Percentiles rank a stretch among this genome's conserved stretches.
These are phyloP conservation scores for Oryza nivara DNA, from an alignment of 176 grass and related monocot species.

Conservation along the genomic window DNA sequence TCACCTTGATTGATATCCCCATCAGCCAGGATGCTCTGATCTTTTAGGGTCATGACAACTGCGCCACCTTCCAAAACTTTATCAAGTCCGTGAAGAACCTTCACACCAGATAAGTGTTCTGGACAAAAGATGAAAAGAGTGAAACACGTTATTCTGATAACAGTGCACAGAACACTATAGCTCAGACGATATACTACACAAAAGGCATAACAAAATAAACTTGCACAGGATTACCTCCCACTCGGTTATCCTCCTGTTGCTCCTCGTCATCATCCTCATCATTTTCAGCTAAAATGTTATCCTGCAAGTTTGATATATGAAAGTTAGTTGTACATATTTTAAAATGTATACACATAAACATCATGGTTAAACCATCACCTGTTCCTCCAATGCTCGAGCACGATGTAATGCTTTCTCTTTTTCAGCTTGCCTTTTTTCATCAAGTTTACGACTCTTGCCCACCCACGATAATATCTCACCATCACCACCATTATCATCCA, in stretches of 20 bases:
- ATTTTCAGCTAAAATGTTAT: conserved; percentile 81
- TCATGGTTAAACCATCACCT: conserved; percentile 50
- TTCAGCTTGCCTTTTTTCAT: conserved; percentile 75
- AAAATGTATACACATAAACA: conserved; percentile 16
- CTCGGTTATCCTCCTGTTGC: conserved; percentile 45
- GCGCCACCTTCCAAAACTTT: conserved; percentile 94
- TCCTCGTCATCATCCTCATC: conserved; percentile 47
- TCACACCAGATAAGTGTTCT: conserved; percentile 92
- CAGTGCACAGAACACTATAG: conserved; percentile 1
- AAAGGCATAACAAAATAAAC: conserved; percentile 14
- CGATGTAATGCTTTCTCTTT: conserved; percentile 76
- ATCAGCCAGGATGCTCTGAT: conserved; percentile 85
- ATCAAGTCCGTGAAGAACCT: conserved; percentile 96
- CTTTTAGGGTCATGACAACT: conserved; percentile 91
- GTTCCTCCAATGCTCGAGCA: conserved; percentile 84
- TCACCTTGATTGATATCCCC: conserved; percentile 95
- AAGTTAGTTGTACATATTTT: conserved; percentile 24
- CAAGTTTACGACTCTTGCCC: conserved; percentile 74
- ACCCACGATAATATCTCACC: conserved; percentile 89
- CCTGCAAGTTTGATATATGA: conserved; percentile 50
- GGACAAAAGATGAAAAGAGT: neutral
- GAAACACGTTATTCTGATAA: conserved; percentile 33
- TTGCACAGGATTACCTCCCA: conserved; percentile 45
- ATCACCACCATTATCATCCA: conserved; percentile 54
- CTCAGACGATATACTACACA: neutral